A percentile compares a stretch with the other conserved stretches of the same genome.
Conservation (phyloP, 164 flowering plant species). For the Vitis amurensis region DNA sequence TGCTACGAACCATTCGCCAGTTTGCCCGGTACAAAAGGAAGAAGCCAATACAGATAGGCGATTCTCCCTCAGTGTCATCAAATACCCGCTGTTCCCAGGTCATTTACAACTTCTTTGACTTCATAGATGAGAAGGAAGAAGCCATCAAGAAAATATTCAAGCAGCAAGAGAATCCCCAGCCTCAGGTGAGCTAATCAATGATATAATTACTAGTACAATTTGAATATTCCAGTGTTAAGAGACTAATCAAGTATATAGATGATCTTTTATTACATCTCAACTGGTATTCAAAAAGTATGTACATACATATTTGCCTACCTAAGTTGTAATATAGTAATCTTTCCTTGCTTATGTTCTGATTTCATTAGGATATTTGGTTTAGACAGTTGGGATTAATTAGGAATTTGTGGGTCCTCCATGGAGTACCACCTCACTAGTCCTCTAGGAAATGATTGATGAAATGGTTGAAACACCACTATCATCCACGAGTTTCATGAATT, state of each 20-base stretch:
- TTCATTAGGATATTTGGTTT: too few relatives aligned
- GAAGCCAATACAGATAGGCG: conserved; percentile 16
- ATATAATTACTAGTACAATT: neutral
- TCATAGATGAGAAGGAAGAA: conserved; percentile 75
- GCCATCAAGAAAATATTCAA: conserved; percentile 54
- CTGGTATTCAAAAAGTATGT: neutral
- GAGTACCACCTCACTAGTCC: too few relatives aligned
- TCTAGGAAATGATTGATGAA: too few relatives aligned
- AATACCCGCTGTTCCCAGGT: conserved; percentile 30
- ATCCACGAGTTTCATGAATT: too few relatives aligned
- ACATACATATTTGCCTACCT: neutral
- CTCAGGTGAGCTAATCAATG: conserved; percentile 14
- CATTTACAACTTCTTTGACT: conserved; percentile 49
- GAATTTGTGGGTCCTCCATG: too few relatives aligned
- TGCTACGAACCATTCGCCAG: conserved; percentile 42
- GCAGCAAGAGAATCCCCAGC: conserved; percentile 26
- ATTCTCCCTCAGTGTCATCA: conserved; percentile 23
- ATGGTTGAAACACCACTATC: too few relatives aligned
- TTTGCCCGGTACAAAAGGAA: conserved; percentile 41
- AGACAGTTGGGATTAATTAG: too few relatives aligned
- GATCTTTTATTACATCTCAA: neutral
- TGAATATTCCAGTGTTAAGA: neutral
- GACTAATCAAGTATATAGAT: neutral
- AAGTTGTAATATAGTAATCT: neutral
- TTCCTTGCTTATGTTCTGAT: neutral